phyloP scores from a whole-genome alignment of 2,329 filamentous ascomycete genomes.

The Colletotrichum sp. region DNA sequence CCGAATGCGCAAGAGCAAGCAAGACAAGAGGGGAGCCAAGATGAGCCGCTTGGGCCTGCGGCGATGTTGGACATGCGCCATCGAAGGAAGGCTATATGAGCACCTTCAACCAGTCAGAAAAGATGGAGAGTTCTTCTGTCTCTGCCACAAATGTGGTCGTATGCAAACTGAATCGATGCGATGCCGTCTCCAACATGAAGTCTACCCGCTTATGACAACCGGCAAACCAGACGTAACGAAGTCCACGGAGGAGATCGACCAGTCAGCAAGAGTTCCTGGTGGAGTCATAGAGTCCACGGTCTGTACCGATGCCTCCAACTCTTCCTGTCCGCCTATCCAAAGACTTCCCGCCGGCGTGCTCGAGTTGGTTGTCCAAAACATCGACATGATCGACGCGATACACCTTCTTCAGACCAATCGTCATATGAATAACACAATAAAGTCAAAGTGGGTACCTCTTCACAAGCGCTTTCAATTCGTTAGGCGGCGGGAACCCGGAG shows the following conservation, averaged over 20 bases:
- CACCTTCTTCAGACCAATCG: background rate
- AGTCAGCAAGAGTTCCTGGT: background rate
- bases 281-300: background rate
- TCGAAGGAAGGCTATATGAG: background rate
- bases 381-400: background rate
- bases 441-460: background rate
- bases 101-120: background rate
- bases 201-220: background rate
- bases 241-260: background rate
- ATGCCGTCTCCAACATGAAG: background rate
- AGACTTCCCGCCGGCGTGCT: background rate
- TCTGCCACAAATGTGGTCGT: background rate
- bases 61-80: constrained; percentile 4
- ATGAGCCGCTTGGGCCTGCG: background rate
- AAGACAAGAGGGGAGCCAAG: background rate
- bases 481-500: background rate
- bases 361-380: background rate
- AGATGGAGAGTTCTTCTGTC: background rate
- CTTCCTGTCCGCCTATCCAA: background rate
- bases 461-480: background rate
- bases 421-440: background rate
- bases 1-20: background rate
- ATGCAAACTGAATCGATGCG: background rate
- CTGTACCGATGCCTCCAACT: background rate
- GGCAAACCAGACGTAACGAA: background rate